Evolutionary conservation across 1,139 yeast species (phyloP).

Genomic region (Blastobotrys illinoisensis): DNA sequence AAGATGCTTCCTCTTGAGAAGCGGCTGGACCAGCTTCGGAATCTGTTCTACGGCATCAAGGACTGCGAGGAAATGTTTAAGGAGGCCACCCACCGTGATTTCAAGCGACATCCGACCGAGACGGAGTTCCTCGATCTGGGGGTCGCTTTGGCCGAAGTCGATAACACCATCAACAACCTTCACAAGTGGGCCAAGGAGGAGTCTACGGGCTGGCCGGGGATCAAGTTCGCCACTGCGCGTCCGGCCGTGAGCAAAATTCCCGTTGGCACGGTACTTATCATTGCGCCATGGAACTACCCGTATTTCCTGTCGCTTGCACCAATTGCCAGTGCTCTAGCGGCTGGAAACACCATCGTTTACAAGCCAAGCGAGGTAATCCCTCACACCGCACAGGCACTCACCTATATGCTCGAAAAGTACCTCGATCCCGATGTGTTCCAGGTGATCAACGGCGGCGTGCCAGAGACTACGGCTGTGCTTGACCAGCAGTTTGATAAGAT

Average conservation of each 20-base stretch:
- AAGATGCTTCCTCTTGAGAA: slow-evolving; percentile 52
- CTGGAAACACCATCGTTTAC: slow-evolving; percentile 76
- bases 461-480: slow-evolving; percentile 63
- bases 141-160: slow-evolving; percentile 50
- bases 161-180: slow-evolving; percentile 54
- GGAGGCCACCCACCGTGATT: slow-evolving; percentile 60
- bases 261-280: slow-evolving; percentile 67
- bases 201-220: slow-evolving; percentile 42
- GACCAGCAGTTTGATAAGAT: slow-evolving; percentile 73
- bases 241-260: slow-evolving; percentile 62
- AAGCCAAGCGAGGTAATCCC: slow-evolving; percentile 80
- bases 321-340: slow-evolving; percentile 75
- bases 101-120: slow-evolving; percentile 60
- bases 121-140: slow-evolving; percentile 54
- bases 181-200: slow-evolving; percentile 59
- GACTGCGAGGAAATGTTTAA: slow-evolving; percentile 54
- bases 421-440: slow-evolving; percentile 52
- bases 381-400: slow-evolving; percentile 50
- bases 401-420: slow-evolving; percentile 49
- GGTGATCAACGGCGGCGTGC: slow-evolving; percentile 68
- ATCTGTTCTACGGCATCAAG: slow-evolving; percentile 57
- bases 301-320: slow-evolving; percentile 60
- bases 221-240: slow-evolving; percentile 42
- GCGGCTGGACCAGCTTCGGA: slow-evolving; percentile 61
- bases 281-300: slow-evolving; percentile 89